phyloP scores from a whole-genome alignment of 208 protist species.

The Trypanosoma melophagium region DNA sequence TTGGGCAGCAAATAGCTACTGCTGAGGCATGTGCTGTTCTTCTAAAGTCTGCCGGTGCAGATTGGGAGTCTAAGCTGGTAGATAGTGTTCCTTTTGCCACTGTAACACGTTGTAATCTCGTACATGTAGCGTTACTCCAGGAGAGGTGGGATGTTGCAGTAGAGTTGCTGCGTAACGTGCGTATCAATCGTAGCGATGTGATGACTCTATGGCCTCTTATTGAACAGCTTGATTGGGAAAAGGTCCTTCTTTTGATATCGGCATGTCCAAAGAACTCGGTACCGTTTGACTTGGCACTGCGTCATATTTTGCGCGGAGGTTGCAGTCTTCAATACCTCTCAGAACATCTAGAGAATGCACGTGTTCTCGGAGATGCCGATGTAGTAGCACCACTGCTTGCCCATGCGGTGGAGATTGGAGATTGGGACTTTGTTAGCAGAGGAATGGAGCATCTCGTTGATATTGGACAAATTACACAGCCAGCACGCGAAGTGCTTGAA shows the following conservation, averaged over 20 bases:
- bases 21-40: constrained; percentile 88
- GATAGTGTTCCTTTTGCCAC: constrained; percentile 79
- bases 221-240: constrained; percentile 66
- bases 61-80: constrained; percentile 75
- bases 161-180: constrained; percentile 74
- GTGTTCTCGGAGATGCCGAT: constrained; percentile 82
- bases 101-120: constrained; percentile 80
- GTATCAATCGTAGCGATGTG: constrained; percentile 60
- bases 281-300: constrained; percentile 66
- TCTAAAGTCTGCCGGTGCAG: constrained; percentile 57
- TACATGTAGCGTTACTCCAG: constrained; percentile 62
- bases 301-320: constrained; percentile 71
- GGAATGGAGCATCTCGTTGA: constrained; percentile 83
- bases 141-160: constrained; percentile 76
- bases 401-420: constrained; percentile 62
- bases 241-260: constrained; percentile 81
- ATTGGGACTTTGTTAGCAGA: constrained; percentile 82
- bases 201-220: constrained; percentile 80
- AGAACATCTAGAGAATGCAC: constrained; percentile 83
- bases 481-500: constrained; percentile 62
- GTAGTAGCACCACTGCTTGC: constrained; percentile 81
- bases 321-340: constrained; percentile 80
- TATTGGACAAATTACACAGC: constrained; percentile 76
- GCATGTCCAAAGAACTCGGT: constrained; percentile 84
- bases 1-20: constrained; percentile 64